Base-by-base conservation (phyloP, 2,329 filamentous ascomycete species). In the Elsinoe arachidis region DNA sequence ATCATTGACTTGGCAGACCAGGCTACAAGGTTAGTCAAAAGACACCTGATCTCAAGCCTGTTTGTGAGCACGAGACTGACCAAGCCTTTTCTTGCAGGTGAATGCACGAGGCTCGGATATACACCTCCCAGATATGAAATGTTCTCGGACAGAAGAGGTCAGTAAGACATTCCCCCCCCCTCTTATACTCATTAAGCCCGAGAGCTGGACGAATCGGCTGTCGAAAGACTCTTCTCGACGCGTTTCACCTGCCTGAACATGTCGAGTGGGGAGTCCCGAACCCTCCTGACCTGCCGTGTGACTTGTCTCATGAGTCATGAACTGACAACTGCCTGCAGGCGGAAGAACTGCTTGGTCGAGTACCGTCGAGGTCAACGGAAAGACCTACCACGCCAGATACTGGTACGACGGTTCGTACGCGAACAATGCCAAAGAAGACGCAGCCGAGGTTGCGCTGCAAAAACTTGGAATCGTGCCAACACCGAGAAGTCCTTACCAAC, bases 331-430 rank as follows among this genome's bases (percentile, higher is more conserved):
- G 17, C n/a, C 34, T 38, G 5, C 65, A 93, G 90, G 90, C 64
- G 90, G 90, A 63, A 87, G 90, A 65, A 96, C 90, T 59, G 90
- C 90, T 58, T 96, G 90, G 90, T 92, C 89, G 58, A 87, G 86
- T 75, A 80, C 80, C 59, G 89, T 95, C 59, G 83, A 78, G n/a
- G 80, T 95, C 58, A 77, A 81, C 64, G 85, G 84, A 56, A 74
- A 79, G 53, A 78, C 74, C 47, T 79, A 88, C 65, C 69, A 79
- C n/a, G 90, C 90, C 47, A 82, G 89, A 61, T 95, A 84, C 73
- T 96, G 89, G 89, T 96, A 95, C 73, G 90, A 95, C 71, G 90
- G 90, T 60, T 84, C 89, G 69, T 90, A 89, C 68, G 79, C 92
- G 71, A 83, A 91, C 76, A 95, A 95, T 67, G 90, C 90, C 59